These are phyloP conservation scores for Iris pallida DNA, from an alignment of 116 monocot genomes.

Conservation along the genomic window DNA sequence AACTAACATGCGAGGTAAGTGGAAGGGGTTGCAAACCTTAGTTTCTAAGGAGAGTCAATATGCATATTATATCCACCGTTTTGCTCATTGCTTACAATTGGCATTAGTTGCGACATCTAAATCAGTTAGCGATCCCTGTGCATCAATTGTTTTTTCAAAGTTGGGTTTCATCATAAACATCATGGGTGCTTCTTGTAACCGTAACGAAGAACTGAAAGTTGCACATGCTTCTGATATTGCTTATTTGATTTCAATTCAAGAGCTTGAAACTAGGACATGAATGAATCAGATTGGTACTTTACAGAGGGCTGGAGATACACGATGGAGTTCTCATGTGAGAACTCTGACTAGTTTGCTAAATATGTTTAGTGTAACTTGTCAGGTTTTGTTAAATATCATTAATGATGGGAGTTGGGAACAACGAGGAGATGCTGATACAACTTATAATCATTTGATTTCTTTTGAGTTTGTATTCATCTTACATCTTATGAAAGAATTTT, in stretches of 20 bases:
- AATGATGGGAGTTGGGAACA: background rate
- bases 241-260: background rate
- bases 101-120: too few species aligned
- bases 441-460: background rate
- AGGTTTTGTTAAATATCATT: background rate
- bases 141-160: too few species aligned
- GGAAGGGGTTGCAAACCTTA: too few species aligned
- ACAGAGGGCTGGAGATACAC: constrained; percentile 4
- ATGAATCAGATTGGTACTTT: constrained; percentile 12
- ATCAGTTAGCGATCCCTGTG: too few species aligned
- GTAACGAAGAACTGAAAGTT: constrained; percentile 12
- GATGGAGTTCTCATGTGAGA: constrained; percentile 4
- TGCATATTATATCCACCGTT: too few species aligned
- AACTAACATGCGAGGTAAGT: too few species aligned
- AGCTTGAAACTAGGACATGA: constrained; percentile 6
- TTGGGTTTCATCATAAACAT: too few species aligned
- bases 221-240: background rate
- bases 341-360: constrained; percentile 5
- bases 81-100: too few species aligned
- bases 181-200: background rate
- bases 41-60: too few species aligned
- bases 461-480: background rate
- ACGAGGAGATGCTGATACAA: background rate
- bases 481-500: background rate
- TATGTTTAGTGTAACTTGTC: background rate